Evolutionary conservation across 225 moss, liverwort and hornwort genomes (phyloP).

Genomic region (Physcomitrium patens): DNA sequence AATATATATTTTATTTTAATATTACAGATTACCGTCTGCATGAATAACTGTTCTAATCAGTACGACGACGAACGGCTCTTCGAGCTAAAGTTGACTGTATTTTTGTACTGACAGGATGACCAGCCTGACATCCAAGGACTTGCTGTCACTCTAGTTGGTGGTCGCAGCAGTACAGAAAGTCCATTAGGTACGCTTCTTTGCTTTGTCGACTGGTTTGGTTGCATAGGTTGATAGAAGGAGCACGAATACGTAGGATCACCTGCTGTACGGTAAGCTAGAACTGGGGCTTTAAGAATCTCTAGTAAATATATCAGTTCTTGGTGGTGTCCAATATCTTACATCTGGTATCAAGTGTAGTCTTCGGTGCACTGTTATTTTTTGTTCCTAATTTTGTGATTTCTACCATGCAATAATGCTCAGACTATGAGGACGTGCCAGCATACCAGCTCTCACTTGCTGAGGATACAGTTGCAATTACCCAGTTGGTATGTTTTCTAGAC

Average conservation of each 20-base stretch:
- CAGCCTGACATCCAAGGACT: conserved; percentile 99
- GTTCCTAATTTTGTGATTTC: conserved; percentile 20
- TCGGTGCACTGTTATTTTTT: neutral
- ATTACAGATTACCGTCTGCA: neutral
- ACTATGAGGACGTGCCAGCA: conserved; percentile 97
- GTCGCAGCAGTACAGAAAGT: conserved; percentile 91
- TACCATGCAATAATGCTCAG: conserved; percentile 44
- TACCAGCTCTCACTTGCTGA: conserved; percentile 96
- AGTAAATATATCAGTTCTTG: neutral
- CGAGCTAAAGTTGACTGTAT: conserved; percentile 11
- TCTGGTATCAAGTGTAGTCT: conserved; percentile 15
- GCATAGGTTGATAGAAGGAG: conserved; percentile 5
- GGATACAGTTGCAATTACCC: conserved; percentile 91
- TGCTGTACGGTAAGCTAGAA: conserved; percentile 20
- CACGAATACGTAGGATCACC: conserved; percentile 11
- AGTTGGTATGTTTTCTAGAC: conserved; percentile 64
- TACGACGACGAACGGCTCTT: neutral
- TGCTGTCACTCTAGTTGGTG: conserved; percentile 83
- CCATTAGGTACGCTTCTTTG: conserved; percentile 72
- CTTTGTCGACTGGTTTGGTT: conserved; percentile 8
- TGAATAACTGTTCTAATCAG: neutral
- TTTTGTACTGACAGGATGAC: conserved; percentile 71
- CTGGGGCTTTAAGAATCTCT: neutral
- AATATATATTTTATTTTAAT: too few species aligned
- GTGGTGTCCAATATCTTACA: neutral